These are phyloP conservation scores for Petrea volubilis DNA, from an alignment of 257 asterid species.

Conservation along the genomic window DNA sequence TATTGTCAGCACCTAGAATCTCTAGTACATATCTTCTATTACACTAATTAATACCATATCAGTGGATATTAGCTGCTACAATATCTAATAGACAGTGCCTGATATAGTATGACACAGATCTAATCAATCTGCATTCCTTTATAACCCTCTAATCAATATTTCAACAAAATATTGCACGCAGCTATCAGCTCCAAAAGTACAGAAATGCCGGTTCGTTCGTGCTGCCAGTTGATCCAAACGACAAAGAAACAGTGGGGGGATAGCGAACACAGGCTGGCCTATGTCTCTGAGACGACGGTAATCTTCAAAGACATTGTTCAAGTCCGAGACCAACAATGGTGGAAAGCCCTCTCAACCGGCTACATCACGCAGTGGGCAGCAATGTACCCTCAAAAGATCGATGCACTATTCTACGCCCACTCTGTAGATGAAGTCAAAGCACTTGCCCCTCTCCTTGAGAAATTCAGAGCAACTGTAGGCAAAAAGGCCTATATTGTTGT, in stretches of 20 bases:
- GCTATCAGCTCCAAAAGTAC: conserved; percentile 97
- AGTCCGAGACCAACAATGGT: conserved; percentile 93
- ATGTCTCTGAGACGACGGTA: conserved; percentile 90
- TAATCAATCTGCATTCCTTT: no score
- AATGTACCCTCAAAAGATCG: conserved; percentile 87
- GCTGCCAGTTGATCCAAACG: conserved; percentile 75
- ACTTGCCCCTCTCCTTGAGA: conserved; percentile 80
- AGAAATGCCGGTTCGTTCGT: conserved; percentile 88
- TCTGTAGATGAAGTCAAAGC: conserved; percentile 72
- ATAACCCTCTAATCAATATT: background rate
- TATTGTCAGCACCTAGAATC: no score
- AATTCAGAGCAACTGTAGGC: conserved; percentile 68
- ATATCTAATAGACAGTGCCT: no score
- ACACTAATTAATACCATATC: no score
- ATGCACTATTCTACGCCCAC: conserved; percentile 87
- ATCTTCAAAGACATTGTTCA: conserved; percentile 88
- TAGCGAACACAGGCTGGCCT: conserved; percentile 88
- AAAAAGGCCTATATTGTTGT: conserved; percentile 85
- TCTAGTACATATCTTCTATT: no score
- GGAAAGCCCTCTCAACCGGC: conserved; percentile 95
- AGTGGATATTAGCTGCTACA: no score
- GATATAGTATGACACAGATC: no score
- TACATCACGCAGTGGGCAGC: conserved; percentile 94
- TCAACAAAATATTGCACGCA: conserved; percentile 27
- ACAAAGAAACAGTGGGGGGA: conserved; percentile 99